These are phyloP conservation scores for Alternaria gaisen DNA, from an alignment of 2,329 filamentous ascomycete genomes.

Conservation along the genomic window DNA sequence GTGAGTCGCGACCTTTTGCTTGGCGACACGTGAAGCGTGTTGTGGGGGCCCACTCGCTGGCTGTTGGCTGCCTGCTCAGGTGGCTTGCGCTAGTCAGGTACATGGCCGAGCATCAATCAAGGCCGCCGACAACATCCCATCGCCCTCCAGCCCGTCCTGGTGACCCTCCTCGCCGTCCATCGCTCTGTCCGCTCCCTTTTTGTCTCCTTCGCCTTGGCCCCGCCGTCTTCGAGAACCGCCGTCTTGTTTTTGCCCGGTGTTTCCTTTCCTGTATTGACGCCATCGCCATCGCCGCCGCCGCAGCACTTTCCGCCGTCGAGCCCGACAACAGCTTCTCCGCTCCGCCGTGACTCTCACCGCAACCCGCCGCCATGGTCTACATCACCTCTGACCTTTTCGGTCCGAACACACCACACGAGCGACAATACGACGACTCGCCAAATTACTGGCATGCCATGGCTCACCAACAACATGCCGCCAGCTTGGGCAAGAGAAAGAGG, in stretches of 20 bases:
- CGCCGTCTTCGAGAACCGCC: conserved; percentile 1
- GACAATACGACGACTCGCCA: conserved; percentile 11
- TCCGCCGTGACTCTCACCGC: conserved; percentile 21
- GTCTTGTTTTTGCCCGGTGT: neutral
- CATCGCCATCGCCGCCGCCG: neutral
- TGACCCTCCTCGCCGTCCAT: neutral
- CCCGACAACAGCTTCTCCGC: conserved; percentile 8
- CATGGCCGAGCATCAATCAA: too few species aligned
- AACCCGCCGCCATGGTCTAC: conserved; percentile 42
- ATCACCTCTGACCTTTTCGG: conserved; percentile 50
- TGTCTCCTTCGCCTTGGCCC: neutral
- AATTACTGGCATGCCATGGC: conserved; percentile 32
- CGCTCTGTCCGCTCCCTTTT: conserved; percentile 6
- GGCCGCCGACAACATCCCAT: conserved; percentile 5
- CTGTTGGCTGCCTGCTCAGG: conserved; percentile 15
- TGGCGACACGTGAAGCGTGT: conserved; percentile 39
- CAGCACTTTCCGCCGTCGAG: conserved; percentile 14
- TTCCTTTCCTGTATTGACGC: neutral
- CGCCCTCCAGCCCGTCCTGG: neutral
- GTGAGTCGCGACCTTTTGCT: conserved; percentile 21
- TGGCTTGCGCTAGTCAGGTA: conserved; percentile 28
- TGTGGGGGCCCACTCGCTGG: conserved; percentile 22
- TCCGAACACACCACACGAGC: conserved; percentile 23
- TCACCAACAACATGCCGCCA: conserved; percentile 27
- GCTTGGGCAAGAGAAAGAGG: conserved; percentile 45